These are phyloP conservation scores for Dendryphion nanum DNA, from an alignment of 2,329 filamentous ascomycete genomes.

Conservation along the genomic window DNA sequence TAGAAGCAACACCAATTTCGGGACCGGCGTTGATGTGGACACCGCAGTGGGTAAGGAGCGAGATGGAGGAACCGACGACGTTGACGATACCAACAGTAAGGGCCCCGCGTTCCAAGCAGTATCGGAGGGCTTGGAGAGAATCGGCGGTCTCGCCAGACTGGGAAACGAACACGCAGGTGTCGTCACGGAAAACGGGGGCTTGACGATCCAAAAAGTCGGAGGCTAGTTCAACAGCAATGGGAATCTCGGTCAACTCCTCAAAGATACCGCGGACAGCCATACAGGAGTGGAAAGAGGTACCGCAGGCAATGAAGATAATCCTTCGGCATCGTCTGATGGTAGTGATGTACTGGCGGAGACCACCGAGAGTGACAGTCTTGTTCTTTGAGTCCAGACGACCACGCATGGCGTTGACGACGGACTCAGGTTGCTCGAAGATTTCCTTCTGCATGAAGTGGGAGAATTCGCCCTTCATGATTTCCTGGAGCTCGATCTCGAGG, in stretches of 20 bases:
- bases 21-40: slow-evolving; percentile 99
- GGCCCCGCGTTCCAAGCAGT: slow-evolving; percentile 96
- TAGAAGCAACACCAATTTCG: slow-evolving; percentile 97
- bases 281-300: slow-evolving; percentile 97
- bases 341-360: slow-evolving; percentile 90
- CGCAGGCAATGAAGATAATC: slow-evolving; percentile 98
- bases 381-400: slow-evolving; percentile 91
- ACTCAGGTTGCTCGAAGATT: slow-evolving; percentile 99
- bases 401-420: slow-evolving; percentile 99
- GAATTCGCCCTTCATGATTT: slow-evolving; percentile 99
- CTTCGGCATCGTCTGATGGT: slow-evolving; percentile 95
- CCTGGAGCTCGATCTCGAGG: slow-evolving; percentile 96
- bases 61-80: slow-evolving; percentile 97
- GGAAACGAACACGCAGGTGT: slow-evolving; percentile 98
- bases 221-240: slow-evolving; percentile 92
- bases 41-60: slow-evolving; percentile 97
- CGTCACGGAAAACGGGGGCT: slow-evolving; percentile 97
- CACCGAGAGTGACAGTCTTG: slow-evolving; percentile 93
- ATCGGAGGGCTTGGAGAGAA: slow-evolving; percentile 92
- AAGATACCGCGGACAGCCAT: slow-evolving; percentile 99
- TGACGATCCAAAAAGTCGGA: slow-evolving; percentile 97
- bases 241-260: slow-evolving; percentile 96
- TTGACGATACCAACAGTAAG: slow-evolving; percentile 98
- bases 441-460: slow-evolving; percentile 99
- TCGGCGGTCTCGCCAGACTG: slow-evolving; percentile 98